These are phyloP conservation scores for Suhomyces terraborum DNA, from an alignment of 1,139 yeast genomes.

Conservation along the genomic window DNA sequence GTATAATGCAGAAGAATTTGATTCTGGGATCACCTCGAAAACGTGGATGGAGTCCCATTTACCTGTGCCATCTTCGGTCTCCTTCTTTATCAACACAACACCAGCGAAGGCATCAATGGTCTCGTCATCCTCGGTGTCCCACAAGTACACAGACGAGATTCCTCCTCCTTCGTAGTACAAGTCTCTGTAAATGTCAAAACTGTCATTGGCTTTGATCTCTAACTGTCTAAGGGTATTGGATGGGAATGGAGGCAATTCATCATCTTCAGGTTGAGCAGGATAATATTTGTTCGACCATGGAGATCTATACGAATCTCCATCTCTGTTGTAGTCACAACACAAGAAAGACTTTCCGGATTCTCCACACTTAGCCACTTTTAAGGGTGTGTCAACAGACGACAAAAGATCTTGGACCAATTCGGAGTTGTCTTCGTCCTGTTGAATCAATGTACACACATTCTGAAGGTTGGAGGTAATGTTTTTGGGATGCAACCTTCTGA, in stretches of 20 bases:
- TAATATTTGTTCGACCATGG: constrained; percentile 88
- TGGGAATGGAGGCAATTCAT: constrained; percentile 71
- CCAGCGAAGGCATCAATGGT: constrained; percentile 74
- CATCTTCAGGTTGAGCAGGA: constrained; percentile 57
- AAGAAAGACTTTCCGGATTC: constrained; percentile 67
- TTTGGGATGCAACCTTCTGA: constrained; percentile 84
- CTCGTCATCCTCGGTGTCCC: constrained; percentile 69
- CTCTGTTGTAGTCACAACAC: constrained; percentile 93
- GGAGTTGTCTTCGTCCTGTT: constrained; percentile 36
- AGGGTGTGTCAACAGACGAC: constrained; percentile 86
- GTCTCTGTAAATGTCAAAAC: constrained; percentile 91
- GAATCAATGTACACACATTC: constrained; percentile 71
- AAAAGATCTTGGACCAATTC: constrained; percentile 84
- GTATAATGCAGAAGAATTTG: constrained; percentile 55
- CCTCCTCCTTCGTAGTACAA: constrained; percentile 92
- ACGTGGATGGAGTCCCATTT: constrained; percentile 95
- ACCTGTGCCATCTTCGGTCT: constrained; percentile 55
- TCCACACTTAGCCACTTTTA: constrained; percentile 58
- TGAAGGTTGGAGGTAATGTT: constrained; percentile 62
- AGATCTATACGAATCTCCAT: constrained; percentile 87
- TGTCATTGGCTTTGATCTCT: constrained; percentile 82
- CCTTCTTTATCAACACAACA: constrained; percentile 81
- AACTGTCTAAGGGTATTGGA: constrained; percentile 65
- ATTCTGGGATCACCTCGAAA: constrained; percentile 65
- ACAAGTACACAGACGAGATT: constrained; percentile 82